Conservation (phyloP, 768 basidiomycete species). For the Podaxis sp. region DNA sequence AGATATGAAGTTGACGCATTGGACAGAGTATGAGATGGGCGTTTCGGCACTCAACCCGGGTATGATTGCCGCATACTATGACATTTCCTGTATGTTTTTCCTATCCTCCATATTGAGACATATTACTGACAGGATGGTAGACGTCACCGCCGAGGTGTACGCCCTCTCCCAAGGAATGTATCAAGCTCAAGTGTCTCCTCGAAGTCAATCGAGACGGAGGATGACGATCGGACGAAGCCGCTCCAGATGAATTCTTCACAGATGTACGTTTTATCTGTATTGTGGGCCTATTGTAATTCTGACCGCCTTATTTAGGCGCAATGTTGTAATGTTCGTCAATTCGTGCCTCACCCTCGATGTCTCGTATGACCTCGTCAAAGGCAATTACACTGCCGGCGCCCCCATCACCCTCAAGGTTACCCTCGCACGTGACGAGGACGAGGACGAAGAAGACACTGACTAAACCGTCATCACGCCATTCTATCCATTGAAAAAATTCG, state of each 20-base stretch:
- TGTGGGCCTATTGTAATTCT: background rate
- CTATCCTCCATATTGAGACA: no score
- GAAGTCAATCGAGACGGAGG: constrained; percentile 73
- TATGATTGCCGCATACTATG: no score
- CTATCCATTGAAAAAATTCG: constrained; percentile 88
- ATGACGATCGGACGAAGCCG: constrained; percentile 78
- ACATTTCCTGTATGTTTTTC: no score
- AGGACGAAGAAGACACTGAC: constrained; percentile 70
- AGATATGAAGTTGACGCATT: no score
- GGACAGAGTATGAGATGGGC: no score
- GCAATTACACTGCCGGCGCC: constrained; percentile 81
- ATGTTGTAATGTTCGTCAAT: constrained; percentile 94
- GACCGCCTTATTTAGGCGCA: constrained; percentile 56
- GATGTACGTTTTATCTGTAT: constrained; percentile 59
- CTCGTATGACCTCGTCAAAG: constrained; percentile 79
- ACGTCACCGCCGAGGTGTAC: no score
- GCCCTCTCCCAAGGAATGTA: no score
- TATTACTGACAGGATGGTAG: no score
- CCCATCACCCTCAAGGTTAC: constrained; percentile 81
- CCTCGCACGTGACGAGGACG: constrained; percentile 80
- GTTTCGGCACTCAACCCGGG: no score
- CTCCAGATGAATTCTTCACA: constrained; percentile 79
- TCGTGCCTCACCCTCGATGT: constrained; percentile 97
- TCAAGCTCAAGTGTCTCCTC: no score
- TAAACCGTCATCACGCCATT: constrained; percentile 91